Base-by-base conservation (phyloP, 768 basidiomycete genomes). In the Flagelloscypha sp. region DNA sequence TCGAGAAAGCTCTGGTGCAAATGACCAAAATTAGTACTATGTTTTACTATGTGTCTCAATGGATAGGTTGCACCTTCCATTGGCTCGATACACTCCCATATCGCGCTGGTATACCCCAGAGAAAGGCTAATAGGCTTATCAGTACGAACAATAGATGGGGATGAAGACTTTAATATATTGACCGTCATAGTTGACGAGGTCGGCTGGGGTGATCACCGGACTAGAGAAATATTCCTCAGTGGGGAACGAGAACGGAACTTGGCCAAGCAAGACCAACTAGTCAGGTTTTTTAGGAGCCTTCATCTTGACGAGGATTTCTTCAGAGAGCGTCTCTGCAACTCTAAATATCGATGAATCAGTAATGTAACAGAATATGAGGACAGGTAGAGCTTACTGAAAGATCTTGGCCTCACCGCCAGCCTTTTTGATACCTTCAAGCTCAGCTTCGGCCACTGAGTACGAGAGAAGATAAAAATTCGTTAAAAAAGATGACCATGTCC, bases 11-110 rank as follows among this genome's bases (percentile, higher is more conserved):
- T 39, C 67, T 69, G 25, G n/a, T n/a, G n/a, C n/a, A n/a, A n/a
- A n/a, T n/a, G n/a, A 17, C 5, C 11, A 24, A 2, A 11, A n/a
- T 22, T 5, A 19, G 7, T 7, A 7, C 19, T n/a, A n/a, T n/a
- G n/a, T n/a, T n/a, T n/a, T n/a, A n/a, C n/a, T n/a, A n/a, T n/a
- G n/a, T n/a, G n/a, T n/a, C n/a, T n/a, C n/a, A n/a, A n/a, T n/a
- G n/a, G n/a, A n/a, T n/a, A n/a, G n/a, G n/a, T n/a, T n/a, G 2
- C 34, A 74, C 79, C 72, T 82, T 84, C 76, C 76, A 82, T 47
- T 92, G 88, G 2, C 65, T 81, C 17, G 87, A 74, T 56, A 85
- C 77, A 49, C 71, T 77, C 27, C 88, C 88, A 59, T 73, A 93
- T 48, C 88, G 80, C 17, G 83, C 84, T 34, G 81, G 80, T 38